phyloP scores from a whole-genome alignment of 1,284 basidiomycete genomes.

The Moesziomyces antarcticus region DNA sequence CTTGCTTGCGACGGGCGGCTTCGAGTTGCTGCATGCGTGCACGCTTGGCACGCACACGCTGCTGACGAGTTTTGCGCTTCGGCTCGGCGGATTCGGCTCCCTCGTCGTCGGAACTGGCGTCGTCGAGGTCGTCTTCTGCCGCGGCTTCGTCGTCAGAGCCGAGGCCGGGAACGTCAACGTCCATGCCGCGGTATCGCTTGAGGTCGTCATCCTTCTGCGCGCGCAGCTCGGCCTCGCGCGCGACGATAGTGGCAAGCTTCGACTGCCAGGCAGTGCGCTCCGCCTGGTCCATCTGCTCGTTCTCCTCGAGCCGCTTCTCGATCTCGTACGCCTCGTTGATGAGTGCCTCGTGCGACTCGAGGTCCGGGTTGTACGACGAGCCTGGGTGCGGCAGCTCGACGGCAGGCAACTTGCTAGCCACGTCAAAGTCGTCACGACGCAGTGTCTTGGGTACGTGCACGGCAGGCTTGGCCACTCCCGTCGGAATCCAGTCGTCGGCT shows the following conservation, averaged over 20 bases:
- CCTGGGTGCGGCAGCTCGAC: slow-evolving; percentile 83
- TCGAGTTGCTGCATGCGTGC: slow-evolving; percentile 15
- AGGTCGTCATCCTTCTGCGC: slow-evolving; percentile 22
- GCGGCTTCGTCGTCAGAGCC: slow-evolving; percentile 19
- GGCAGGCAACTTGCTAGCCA: slow-evolving; percentile 70
- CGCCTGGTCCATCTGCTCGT: slow-evolving; percentile 69
- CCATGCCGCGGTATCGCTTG: slow-evolving; percentile 44
- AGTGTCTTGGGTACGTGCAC: slow-evolving; percentile 32
- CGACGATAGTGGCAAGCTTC: slow-evolving; percentile 32
- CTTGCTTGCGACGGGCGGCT: slow-evolving; percentile 34
- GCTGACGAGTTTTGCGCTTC: slow-evolving; percentile 54
- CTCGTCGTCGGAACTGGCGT: slow-evolving; percentile 5
- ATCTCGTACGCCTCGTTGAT: slow-evolving; percentile 77
- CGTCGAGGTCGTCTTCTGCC: neutral
- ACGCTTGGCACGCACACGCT: slow-evolving; percentile 47
- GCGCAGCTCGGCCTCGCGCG: slow-evolving; percentile 31
- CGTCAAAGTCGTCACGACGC: slow-evolving; percentile 24
- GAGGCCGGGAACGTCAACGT: slow-evolving; percentile 28
- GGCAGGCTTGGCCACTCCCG: slow-evolving; percentile 12
- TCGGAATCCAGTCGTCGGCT: slow-evolving; percentile 23
- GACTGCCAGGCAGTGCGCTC: slow-evolving; percentile 27
- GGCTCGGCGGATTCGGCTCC: slow-evolving; percentile 8
- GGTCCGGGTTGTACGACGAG: slow-evolving; percentile 91
- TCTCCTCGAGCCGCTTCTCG: slow-evolving; percentile 74
- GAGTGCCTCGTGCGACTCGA: slow-evolving; percentile 79